These are phyloP conservation scores for Lactarius vividus DNA, from an alignment of 768 basidiomycete genomes.

Conservation along the genomic window DNA sequence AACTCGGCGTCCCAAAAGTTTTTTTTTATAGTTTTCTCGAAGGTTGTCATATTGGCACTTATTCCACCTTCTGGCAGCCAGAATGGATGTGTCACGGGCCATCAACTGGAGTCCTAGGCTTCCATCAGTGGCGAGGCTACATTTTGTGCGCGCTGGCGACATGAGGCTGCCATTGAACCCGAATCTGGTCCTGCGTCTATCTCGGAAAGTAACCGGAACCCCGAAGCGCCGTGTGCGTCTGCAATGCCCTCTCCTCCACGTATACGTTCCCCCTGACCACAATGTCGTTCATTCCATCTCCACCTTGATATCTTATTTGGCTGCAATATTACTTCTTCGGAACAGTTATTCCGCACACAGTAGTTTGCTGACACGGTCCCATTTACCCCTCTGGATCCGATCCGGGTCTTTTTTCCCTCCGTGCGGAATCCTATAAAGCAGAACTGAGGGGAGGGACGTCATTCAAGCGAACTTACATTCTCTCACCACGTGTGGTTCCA, in stretches of 20 bases:
- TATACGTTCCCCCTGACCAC: background rate
- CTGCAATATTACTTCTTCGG: slow-evolving; percentile 8
- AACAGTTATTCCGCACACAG: slow-evolving; percentile 8
- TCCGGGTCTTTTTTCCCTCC: slow-evolving; percentile 5
- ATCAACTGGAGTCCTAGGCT: too few relatives aligned
- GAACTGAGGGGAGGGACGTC: background rate
- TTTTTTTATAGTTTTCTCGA: slow-evolving; percentile 6
- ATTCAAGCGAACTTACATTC: background rate
- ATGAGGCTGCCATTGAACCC: background rate
- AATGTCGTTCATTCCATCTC: slow-evolving; percentile 3
- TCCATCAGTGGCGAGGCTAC: background rate
- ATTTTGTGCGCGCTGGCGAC: background rate
- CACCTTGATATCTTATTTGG: background rate
- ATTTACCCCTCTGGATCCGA: slow-evolving; percentile 1
- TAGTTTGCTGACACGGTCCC: background rate
- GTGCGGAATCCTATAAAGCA: slow-evolving; percentile 9
- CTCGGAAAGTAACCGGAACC: slow-evolving; percentile 15
- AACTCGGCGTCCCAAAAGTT: background rate
- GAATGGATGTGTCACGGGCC: too few relatives aligned
- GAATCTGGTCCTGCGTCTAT: slow-evolving; percentile 8
- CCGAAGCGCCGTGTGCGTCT: background rate
- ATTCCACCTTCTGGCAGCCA: background rate
- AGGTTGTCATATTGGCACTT: background rate
- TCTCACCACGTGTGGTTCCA: background rate
- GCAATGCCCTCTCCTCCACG: background rate